Evolutionary conservation across 2,329 filamentous ascomycete species (phyloP), one percentile per base, ranked within the genome.

Genomic region (Phaeoacremonium minimum): DNA sequence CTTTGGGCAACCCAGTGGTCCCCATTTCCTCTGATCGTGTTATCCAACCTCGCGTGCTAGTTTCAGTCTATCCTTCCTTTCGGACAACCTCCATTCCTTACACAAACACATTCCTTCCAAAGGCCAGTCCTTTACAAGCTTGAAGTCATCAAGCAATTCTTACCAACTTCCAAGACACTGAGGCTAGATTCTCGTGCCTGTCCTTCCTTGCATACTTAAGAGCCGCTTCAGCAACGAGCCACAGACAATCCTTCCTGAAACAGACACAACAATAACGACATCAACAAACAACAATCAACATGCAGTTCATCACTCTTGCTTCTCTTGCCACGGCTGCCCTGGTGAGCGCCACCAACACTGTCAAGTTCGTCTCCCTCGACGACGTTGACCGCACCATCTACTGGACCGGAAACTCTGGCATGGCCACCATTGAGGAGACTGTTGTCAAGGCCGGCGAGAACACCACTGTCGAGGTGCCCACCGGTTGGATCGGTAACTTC

Each of bases 351-450:
- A 56, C 52, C 52, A 72, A 69, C 57, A 58, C 60, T 22, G 59
- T 83, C 50, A 76, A 71, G 46, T 80, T 83, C 62, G 50, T 70
- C 58, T 79, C 74, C 47, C 71, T 78, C 34, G 79, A 83, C 54
- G 48, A 57, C 40, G 61, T 58, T 20, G 53, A 58, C 40, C 70
- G 74, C 55, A 69, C 64, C 32, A 49, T 79, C 55, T 47, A 67
- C 60, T 75, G 77, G 59, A 75, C 70, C 18, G 48, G 63, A 47
- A 69, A 56, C 51, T 49, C 53, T 1, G 66, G 65, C 35, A 49
- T 50, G 15, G 28, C 46, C n/a, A 20, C 51, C 3, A 49, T 74
- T 30, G 46, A 53, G 14, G 40, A 62, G 13, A 53, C 75, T 44
- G 51, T 53, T 12, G 60, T 78, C 30, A 45, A 46, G 37, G 66